Base-by-base conservation (phyloP, 1,284 basidiomycete species). In the Flammula alnicola region DNA sequence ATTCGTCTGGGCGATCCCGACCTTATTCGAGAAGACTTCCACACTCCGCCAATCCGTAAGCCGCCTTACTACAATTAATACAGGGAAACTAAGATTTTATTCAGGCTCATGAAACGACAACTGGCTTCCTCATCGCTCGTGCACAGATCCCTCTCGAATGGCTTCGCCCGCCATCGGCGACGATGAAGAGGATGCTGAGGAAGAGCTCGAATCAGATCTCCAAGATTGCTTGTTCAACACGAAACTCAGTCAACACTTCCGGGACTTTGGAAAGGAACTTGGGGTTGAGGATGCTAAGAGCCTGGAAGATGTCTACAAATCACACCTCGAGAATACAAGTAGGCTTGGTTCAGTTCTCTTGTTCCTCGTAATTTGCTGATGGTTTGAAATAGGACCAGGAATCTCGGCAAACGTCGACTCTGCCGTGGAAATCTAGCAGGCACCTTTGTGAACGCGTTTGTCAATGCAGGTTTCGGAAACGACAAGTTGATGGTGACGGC, bases 391-490 rank as follows among this genome's bases (percentile, higher is more conserved):
- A 88, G 84, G 83, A 58, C 74, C 83, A 20, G 78, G 81, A 20
- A 72, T 82, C 2, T 77, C 84, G 1, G 77, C 86, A 1, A 89
- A 85, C 48, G 86, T 97, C 44, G 95, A 98, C 66, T 98, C 95
- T 10, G 96, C 96, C 82, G 93, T 54, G 95, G 88, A 47, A 99
- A 99, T 69, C 74, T 99, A 47, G 96, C 97, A 1, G 91, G 94
- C 6, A 97, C 95, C 1, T 99, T 99, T 61, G 97, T 99, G 56
- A 99, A 99, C 65, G 97, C 95, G 1, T 99, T 99, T 59, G 97
- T 98, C 51, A 99, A 99, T 63, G 96, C 95, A 31, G 97, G 97
- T 0, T 99, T 97, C 64, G 95, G 95, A 14, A 99, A 99, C 67
- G 97, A 99, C 68, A 98, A 97, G 69, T 82, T 99, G 49, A 95